Evolutionary conservation across 2,329 filamentous ascomycete genomes (phyloP).

Genomic region (Tolypocladium endophyticum): DNA sequence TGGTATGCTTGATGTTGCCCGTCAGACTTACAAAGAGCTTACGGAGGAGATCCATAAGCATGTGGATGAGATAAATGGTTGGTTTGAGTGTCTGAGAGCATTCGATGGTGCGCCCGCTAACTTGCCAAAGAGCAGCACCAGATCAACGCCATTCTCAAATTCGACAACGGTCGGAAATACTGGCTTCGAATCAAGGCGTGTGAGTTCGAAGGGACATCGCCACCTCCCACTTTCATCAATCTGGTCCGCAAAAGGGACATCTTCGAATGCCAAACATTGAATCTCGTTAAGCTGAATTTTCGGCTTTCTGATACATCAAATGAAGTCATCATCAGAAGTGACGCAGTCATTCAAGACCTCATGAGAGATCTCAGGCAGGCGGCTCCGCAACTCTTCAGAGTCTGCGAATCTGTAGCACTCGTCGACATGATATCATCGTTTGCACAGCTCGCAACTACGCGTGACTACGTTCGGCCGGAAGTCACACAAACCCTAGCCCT

Average conservation of each 20-base stretch:
- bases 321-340: constrained; percentile 75
- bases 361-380: constrained; percentile 61
- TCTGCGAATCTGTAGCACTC: constrained; percentile 77
- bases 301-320: constrained; percentile 72
- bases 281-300: constrained; percentile 70
- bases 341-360: constrained; percentile 62
- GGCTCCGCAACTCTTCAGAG: constrained; percentile 65
- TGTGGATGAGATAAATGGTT: constrained; percentile 57
- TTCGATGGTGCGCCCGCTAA: too few species aligned
- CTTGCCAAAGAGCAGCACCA: constrained; percentile 38
- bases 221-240: constrained; percentile 71
- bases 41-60: constrained; percentile 68
- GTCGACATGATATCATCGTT: constrained; percentile 80
- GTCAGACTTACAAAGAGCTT: constrained; percentile 82
- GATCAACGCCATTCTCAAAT: constrained; percentile 58
- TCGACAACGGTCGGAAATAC: constrained; percentile 67
- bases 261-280: constrained; percentile 80
- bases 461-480: constrained; percentile 53
- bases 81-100: constrained; percentile 3
- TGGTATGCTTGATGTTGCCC: constrained; percentile 76
- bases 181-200: constrained; percentile 57
- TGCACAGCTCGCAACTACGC: constrained; percentile 57
- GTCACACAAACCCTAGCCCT: constrained; percentile 60
- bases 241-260: constrained; percentile 58
- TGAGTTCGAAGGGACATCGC: constrained; percentile 48